Conservation (phyloP, 2,329 filamentous ascomycete genomes). For the Pseudogymnoascus sp. region DNA sequence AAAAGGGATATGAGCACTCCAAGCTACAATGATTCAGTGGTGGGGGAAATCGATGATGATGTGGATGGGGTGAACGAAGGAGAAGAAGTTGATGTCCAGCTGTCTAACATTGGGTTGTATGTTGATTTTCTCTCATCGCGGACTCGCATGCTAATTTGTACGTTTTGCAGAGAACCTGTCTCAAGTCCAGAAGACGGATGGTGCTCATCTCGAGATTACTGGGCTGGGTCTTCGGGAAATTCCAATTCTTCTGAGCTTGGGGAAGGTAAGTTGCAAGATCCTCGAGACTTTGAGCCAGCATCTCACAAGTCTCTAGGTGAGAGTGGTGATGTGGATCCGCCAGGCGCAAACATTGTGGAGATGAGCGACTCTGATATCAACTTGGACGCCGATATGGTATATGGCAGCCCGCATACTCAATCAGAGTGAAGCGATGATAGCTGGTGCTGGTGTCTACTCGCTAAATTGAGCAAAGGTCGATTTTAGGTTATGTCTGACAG, state of each 20-base stretch:
- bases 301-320: not conserved
- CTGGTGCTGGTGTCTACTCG: not conserved
- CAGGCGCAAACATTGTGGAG: not conserved
- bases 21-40: not conserved
- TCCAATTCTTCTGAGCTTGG: not conserved
- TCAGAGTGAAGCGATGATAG: not conserved
- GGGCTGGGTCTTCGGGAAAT: not conserved
- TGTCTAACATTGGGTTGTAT: not conserved
- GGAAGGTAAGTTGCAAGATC: not conserved
- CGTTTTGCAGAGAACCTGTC: not conserved
- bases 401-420: not conserved
- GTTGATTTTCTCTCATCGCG: not conserved
- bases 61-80: not conserved
- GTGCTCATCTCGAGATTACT: slow-evolving; percentile 4
- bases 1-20: not conserved
- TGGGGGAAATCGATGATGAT: not conserved
- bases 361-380: not conserved
- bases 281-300: not conserved
- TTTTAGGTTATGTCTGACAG: not conserved
- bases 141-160: not conserved
- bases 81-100: not conserved
- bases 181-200: not conserved
- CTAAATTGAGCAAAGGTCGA: not conserved
- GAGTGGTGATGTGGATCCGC: not conserved
- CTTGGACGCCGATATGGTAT: not conserved